A percentile compares a stretch with the other conserved stretches of the same genome.
Evolutionary conservation across 2,329 filamentous ascomycete species (phyloP).

Genomic region (Alternaria rosae): DNA sequence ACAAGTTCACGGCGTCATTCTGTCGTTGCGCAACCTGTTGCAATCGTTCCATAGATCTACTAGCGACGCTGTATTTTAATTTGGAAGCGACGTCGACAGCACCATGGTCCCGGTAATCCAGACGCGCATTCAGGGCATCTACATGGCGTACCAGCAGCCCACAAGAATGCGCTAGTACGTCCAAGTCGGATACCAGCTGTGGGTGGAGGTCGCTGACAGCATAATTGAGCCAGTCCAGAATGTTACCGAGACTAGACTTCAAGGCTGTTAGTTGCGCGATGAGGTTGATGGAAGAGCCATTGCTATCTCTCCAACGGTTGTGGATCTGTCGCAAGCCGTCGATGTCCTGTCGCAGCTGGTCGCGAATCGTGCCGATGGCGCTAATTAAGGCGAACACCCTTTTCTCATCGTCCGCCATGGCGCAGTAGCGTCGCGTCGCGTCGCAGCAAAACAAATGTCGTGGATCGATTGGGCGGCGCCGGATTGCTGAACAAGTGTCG

Average conservation of each 20-base stretch:
- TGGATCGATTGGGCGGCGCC: conserved; percentile 5
- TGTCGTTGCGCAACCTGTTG: conserved; percentile 43
- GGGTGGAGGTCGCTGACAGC: conserved; percentile 45
- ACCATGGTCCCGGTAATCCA: conserved; percentile 42
- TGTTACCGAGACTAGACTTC: conserved; percentile 44
- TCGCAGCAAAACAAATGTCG: conserved; percentile 11
- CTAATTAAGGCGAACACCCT: conserved; percentile 37
- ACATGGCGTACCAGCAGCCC: conserved; percentile 39
- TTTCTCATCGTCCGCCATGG: conserved; percentile 39
- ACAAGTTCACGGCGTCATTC: conserved; percentile 42
- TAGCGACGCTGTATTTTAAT: conserved; percentile 40
- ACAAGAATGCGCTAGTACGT: conserved; percentile 44
- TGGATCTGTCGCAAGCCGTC: conserved; percentile 45
- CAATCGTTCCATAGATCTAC: conserved; percentile 43
- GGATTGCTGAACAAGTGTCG: conserved; percentile 7
- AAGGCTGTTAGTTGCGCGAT: conserved; percentile 47
- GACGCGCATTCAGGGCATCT: conserved; percentile 33
- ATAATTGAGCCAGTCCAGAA: conserved; percentile 47
- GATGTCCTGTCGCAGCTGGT: conserved; percentile 42
- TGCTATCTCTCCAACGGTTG: conserved; percentile 43
- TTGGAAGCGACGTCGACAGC: conserved; percentile 43
- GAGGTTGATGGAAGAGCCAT: conserved; percentile 44
- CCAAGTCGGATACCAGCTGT: conserved; percentile 45
- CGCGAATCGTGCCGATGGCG: conserved; percentile 39
- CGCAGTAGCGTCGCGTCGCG: conserved; percentile 29